Percentiles rank a stretch among this genome's conserved stretches.
Conservation (phyloP, 2,329 filamentous ascomycete species). For the Nemania serpens region DNA sequence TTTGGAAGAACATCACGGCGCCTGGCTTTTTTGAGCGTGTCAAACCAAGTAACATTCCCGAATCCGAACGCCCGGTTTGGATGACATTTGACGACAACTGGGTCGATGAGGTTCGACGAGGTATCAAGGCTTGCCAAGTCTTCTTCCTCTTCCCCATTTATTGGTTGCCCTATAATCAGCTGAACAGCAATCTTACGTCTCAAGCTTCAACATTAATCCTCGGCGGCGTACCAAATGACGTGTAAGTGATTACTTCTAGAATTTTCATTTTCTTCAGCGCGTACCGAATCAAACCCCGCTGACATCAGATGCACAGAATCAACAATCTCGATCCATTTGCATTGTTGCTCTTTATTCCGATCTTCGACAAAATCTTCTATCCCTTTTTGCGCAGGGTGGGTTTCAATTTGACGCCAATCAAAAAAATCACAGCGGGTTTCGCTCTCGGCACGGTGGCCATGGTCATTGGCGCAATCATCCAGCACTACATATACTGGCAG, state of each 20-base stretch:
- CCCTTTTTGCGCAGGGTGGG: constrained; percentile 61
- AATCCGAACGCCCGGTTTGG: constrained; percentile 64
- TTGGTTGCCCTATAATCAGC: constrained; percentile 68
- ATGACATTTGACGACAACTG: constrained; percentile 74
- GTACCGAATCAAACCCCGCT: background rate
- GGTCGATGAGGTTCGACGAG: constrained; percentile 72
- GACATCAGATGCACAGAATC: constrained; percentile 44
- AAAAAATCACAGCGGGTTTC: constrained; percentile 69
- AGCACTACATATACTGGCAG: constrained; percentile 57
- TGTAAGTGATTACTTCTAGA: constrained; percentile 40
- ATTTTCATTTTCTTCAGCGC: background rate
- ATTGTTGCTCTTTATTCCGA: constrained; percentile 68
- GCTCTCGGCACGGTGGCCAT: constrained; percentile 58
- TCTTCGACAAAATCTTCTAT: constrained; percentile 66
- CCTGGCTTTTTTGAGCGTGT: constrained; percentile 68
- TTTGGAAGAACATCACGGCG: constrained; percentile 37
- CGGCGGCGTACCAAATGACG: constrained; percentile 71
- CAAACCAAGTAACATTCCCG: constrained; percentile 67
- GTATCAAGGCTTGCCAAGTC: constrained; percentile 66
- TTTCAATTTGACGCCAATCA: constrained; percentile 67
- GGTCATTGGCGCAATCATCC: constrained; percentile 62
- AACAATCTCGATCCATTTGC: constrained; percentile 70
- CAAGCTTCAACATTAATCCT: constrained; percentile 63
- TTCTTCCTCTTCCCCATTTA: constrained; percentile 63
- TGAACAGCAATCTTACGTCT: constrained; percentile 69